Base-by-base conservation (phyloP, 2,329 filamentous ascomycete species). In the Bertia moriformis region DNA sequence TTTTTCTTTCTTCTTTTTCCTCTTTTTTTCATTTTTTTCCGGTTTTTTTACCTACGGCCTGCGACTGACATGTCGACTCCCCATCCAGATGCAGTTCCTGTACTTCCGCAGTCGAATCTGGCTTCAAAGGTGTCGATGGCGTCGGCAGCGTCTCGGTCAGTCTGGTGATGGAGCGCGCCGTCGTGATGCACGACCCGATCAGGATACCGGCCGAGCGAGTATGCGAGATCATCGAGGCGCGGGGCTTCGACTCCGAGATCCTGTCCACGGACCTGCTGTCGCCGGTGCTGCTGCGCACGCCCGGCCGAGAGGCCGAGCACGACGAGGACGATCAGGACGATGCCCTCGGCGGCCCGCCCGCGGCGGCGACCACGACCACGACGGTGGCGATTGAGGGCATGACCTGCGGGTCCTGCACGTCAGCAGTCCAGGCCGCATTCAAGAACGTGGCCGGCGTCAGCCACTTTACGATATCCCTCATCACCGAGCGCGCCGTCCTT, bases 91-190 rank as follows among this genome's bases (percentile, higher is more conserved):
- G 91, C 62, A 88, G 89, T 54, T 82, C 89, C 49, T 98, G 91
- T 57, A 95, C 89, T 19, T 93, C 88, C 35, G 81, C 91, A n/a
- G 81, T 98, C 49, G 89, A 96, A 67, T 75, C 81, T 43, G 91
- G 83, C 47, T 93, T 98, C 62, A 82, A 85, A 51, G 75, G 73
- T 47, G 71, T 93, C 4, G 68, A 81, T 29, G 89, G 91, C 40
- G 78, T 91, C 7, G 83, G 82, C 45, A 86, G 71, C 49, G 86
- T 96, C 42, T 93, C 87, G 7, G 83, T 98, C 50, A 94, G 86
- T 55, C 65, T 98, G 49, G 83, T 95, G 41, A 93, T 95, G 77
- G 88, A 94, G 59, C 78, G 89, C 43, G 91, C 89, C n/a, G 88
- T 96, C 32, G 69, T 96, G 24, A 81, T 88, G 60, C 91, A 98